Evolutionary conservation across 2,329 filamentous ascomycete species (phyloP).

Genomic region (Sporothrix inflata): DNA sequence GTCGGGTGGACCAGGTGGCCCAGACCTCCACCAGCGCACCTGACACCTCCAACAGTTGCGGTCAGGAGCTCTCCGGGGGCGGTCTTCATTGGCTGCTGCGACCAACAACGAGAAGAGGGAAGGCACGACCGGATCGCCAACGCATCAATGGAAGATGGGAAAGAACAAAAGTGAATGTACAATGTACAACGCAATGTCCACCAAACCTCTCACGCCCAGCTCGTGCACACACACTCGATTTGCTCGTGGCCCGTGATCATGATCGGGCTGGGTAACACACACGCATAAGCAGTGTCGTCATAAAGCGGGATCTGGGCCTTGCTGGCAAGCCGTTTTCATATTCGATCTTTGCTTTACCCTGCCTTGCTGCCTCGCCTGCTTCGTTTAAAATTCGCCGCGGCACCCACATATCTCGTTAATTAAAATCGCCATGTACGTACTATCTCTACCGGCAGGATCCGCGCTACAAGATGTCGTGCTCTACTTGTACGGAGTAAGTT

Average conservation of each 20-base stretch:
- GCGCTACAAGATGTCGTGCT: background rate
- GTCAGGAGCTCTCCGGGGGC: conserved; percentile 8
- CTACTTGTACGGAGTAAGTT: background rate
- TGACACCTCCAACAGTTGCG: conserved; percentile 16
- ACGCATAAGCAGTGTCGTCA: conserved; percentile 3
- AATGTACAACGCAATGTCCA: background rate
- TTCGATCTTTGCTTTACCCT: background rate
- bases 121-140: conserved; percentile 15
- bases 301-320: background rate
- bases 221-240: conserved; percentile 5
- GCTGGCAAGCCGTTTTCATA: background rate
- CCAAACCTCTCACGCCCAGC: background rate
- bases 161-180: background rate
- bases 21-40: background rate
- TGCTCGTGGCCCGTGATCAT: conserved; percentile 6
- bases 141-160: conserved; percentile 4
- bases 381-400: background rate
- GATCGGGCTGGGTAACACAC: background rate
- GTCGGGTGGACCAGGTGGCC: background rate
- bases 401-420: background rate
- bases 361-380: too few species aligned
- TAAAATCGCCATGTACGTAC: background rate
- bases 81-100: conserved; percentile 6
- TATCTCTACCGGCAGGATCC: background rate
- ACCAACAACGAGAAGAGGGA: background rate